phyloP scores from a whole-genome alignment of 1,284 basidiomycete species.

The Apiotrichum gracile region DNA sequence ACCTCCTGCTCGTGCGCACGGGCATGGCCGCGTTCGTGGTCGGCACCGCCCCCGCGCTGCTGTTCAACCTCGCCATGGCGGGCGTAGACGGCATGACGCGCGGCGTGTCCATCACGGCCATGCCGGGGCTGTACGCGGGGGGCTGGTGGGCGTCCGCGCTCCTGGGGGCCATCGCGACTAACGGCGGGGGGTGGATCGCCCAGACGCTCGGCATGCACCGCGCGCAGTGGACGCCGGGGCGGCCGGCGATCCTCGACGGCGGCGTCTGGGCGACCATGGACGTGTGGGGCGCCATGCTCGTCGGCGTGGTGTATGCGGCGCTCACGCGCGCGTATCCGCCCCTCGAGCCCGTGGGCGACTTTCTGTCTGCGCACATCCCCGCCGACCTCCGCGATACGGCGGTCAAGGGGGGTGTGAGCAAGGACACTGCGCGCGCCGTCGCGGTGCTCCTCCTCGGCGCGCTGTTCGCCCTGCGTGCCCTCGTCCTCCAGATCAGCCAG shows the following conservation, averaged over 20 bases:
- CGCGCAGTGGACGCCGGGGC: slow-evolving; percentile 24
- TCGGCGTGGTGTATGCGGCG: slow-evolving; percentile 21
- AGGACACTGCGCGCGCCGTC: slow-evolving; percentile 25
- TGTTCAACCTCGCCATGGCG: slow-evolving; percentile 26
- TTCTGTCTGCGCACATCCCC: slow-evolving; percentile 15
- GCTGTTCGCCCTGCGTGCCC: slow-evolving; percentile 25
- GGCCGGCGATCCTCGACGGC: slow-evolving; percentile 28
- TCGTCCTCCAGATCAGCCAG: slow-evolving; percentile 12
- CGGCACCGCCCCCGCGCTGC: slow-evolving; percentile 22
- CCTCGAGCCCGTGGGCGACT: slow-evolving; percentile 9
- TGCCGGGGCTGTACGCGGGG: background rate
- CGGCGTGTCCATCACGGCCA: slow-evolving; percentile 23
- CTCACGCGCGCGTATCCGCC: slow-evolving; percentile 12
- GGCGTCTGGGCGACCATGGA: slow-evolving; percentile 33
- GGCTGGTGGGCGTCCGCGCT: slow-evolving; percentile 27
- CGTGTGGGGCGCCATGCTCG: slow-evolving; percentile 29
- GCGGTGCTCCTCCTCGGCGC: slow-evolving; percentile 25
- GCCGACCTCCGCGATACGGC: slow-evolving; percentile 8
- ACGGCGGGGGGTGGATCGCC: slow-evolving; percentile 34
- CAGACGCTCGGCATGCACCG: slow-evolving; percentile 25
- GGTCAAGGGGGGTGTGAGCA: background rate
- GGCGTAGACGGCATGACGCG: slow-evolving; percentile 33
- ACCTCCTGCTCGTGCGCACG: slow-evolving; percentile 28
- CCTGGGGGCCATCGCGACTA: slow-evolving; percentile 29
- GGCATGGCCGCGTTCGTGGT: slow-evolving; percentile 24